Evolutionary conservation across 805 yeast genomes (phyloP).

Genomic region (Cyberlindnera maritima): DNA sequence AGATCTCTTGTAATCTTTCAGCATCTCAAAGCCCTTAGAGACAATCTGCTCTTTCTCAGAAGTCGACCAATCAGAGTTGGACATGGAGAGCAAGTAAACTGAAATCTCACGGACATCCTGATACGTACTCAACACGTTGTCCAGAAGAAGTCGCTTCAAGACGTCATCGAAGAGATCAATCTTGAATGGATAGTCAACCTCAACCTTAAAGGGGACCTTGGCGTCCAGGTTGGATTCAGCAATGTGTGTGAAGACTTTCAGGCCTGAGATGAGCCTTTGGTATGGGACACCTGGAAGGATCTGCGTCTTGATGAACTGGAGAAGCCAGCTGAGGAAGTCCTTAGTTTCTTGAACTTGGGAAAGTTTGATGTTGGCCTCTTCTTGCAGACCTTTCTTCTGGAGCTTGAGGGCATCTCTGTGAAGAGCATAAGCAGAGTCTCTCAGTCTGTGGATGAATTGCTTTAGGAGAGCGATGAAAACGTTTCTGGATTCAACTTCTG

Average conservation of each 20-base stretch:
- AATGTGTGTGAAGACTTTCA: slow-evolving; percentile 44
- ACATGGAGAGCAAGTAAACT: slow-evolving; percentile 39
- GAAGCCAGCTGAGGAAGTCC: slow-evolving; percentile 40
- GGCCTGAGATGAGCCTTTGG: slow-evolving; percentile 48
- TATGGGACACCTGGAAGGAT: slow-evolving; percentile 57
- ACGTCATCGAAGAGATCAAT: slow-evolving; percentile 39
- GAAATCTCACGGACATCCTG: slow-evolving; percentile 69
- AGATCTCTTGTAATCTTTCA: slow-evolving; percentile 53
- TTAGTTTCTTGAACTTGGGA: slow-evolving; percentile 32
- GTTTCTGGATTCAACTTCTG: slow-evolving; percentile 65
- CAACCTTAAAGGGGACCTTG: slow-evolving; percentile 39
- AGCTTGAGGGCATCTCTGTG: slow-evolving; percentile 49
- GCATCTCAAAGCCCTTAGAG: slow-evolving; percentile 33
- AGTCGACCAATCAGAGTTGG: slow-evolving; percentile 17
- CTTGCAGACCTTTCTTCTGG: slow-evolving; percentile 34
- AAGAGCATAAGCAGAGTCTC: slow-evolving; percentile 64
- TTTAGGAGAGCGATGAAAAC: slow-evolving; percentile 60
- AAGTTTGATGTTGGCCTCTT: slow-evolving; percentile 34
- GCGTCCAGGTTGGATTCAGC: slow-evolving; percentile 57
- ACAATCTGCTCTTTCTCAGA: slow-evolving; percentile 16
- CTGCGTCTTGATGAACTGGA: slow-evolving; percentile 35
- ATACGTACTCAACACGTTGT: slow-evolving; percentile 65
- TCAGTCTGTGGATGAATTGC: slow-evolving; percentile 58
- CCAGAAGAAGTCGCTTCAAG: slow-evolving; percentile 49
- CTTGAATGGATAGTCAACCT: slow-evolving; percentile 47